Base-by-base conservation (phyloP, 2,329 filamentous ascomycete species). In the Alternaria atra region DNA sequence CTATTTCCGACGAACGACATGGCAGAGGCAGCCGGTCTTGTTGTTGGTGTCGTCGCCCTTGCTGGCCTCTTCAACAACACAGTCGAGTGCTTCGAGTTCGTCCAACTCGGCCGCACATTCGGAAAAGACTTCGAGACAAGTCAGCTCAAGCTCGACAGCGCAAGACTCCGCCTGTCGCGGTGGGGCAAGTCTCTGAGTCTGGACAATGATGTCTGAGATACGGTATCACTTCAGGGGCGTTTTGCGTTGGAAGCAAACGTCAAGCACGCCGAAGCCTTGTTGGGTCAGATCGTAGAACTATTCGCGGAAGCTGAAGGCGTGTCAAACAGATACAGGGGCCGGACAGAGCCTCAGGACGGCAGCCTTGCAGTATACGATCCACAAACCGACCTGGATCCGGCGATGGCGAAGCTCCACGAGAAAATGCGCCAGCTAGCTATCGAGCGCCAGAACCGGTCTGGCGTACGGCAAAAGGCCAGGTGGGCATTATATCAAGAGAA, bases 21-120 rank as follows among this genome's bases (percentile, higher is more conserved):
- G 62, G 60, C 60, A 52, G 69, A 71, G 44, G 37, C 58, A 27
- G 64, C 54, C 6, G 59, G 69, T 17, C 64, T 72, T 58, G 58
- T 53, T 42, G 43, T 69, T 34, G 57, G 68, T 20, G 58, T 66
- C 15, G 57, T 70, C n/a, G 63, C 59, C 20, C 65, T 71, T 4
- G 63, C 63, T 35, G 55, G 55, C 50, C 53, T 71, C 1, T 67
- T 71, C 56, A 71, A 68, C 51, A 67, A 63, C 55, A 51, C 64
- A 17, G 61, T 73, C 40, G 66, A 72, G 9, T 72, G 68, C 67
- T 70, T 70, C 39, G 65, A 71, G 40, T 68, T 44, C 39, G 52
- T 71, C 48, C 67, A 69, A 27, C 61, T 69, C 12, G 67, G 65
- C 53, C 66, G 64, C 32, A 43, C 35, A 0, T 69, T 73, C 20